Base-by-base conservation (phyloP, 1,139 yeast genomes). In the Hansenula lynferdii region DNA sequence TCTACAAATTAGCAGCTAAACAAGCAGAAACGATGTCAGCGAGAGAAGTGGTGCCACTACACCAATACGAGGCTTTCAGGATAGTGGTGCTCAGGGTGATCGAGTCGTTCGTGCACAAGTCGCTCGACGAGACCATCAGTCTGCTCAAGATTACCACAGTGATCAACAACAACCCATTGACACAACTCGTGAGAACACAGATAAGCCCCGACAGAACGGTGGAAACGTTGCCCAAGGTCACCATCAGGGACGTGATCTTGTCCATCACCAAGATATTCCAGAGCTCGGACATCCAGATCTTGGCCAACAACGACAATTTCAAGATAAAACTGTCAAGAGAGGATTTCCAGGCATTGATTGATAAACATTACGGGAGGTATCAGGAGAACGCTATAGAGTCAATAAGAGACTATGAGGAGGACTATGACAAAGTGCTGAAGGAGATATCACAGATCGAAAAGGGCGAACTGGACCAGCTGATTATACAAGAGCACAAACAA, bases 391-490 rank as follows among this genome's bases (percentile, higher is more conserved):
- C 42, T 4, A 11, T 39, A 3, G 24, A 30, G 3, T 41, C 39
- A 7, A 58, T 65, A 26, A 49, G 51, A 26, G 50, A 54, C 7
- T 64, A 61, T 36, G 70, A 65, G 42, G 48, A 48, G 25, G 54
- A 52, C 12, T 64, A 54, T 41, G 44, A 46, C 15, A 51, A 44
- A 19, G 51, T 54, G 33, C 42, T 57, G 17, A 44, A 49, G 4
- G 68, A 65, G 38, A 61, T 65, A 15, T 57, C 54, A 21, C 51
- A 50, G 31, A 61, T 65, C 20, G 65, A 60, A 31, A 49, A 50
- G 18, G 70, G 69, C 3, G 56, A 58, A 37, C 44, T 64, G 56
- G 67, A 64, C 42, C 55, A 56, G 35, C 40, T 59, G 12, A 42
- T 47, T 27, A 39, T 42, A 12, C 36, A 43, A 6, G 52, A 49